Evolutionary conservation across 176 grass and related monocot genomes (phyloP), one percentile per base, ranked within the genome.

Genomic region (Cenchrus fungigraminus): DNA sequence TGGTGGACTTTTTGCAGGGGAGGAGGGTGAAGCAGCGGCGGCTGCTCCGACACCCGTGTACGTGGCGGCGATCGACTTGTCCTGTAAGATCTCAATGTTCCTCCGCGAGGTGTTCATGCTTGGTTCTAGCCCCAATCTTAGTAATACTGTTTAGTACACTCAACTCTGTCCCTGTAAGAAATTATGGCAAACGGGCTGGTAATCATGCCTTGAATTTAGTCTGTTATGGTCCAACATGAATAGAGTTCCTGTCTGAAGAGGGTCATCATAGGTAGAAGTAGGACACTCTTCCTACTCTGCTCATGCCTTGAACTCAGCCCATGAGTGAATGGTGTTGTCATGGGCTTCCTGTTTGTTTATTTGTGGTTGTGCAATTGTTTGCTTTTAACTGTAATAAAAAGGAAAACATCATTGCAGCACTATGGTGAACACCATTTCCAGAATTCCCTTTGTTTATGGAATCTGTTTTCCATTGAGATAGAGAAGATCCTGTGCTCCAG

Each of bases 31-130:
- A 22, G 83, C 65, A 11, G 73, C 20, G 43, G 83, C 66, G 9
- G 70, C 71, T 12, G 60, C 76, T 65, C 83, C 93, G 16, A 89
- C 87, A 49, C 96, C 93, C 16, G 96, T 95, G 58, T 98, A 94
- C 55, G 96, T 98, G 7, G 93, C 96, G 6, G 91, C 87, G 3
- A 84, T 98, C 74, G 96, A 98, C 86, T 83, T 98, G 34, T 91
- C 83, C 74, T 98, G 96, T 98, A 93, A 94, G 91, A 78, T 79
- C 66, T 87, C 37, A 42, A 2, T 9, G 59, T 71, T 76, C 79
- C 11, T 80, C 40, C 11, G n/a, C 50, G 16, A 74, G 52, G n/a
- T 66, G 49, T 70, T 29, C 3, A 28, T 57, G 8, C 53, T 58
- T 25, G 20, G 12, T 13, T 79, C 59, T 73, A 79, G 68, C 29